phyloP scores from a whole-genome alignment of 257 asterid species.

The Gentiana straminea region DNA sequence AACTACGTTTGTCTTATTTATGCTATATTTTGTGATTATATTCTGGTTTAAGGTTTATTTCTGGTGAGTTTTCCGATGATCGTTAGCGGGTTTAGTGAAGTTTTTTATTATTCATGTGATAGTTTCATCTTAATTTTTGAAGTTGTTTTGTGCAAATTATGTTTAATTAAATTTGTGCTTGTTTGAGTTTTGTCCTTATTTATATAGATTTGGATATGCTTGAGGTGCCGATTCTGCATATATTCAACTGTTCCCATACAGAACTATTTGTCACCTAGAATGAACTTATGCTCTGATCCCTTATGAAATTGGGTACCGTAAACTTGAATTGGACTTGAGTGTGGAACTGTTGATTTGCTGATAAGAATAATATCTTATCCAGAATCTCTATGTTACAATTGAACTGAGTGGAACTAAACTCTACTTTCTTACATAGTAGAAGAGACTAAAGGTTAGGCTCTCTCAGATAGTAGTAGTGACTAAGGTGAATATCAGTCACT shows the following conservation, averaged over 20 bases:
- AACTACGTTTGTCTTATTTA: neutral
- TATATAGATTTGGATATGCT: slow-evolving; percentile 2
- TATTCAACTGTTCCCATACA: neutral
- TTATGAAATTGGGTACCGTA: neutral
- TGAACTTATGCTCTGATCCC: neutral
- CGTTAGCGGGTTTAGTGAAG: neutral
- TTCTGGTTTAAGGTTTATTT: neutral
- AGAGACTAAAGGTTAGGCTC: no score
- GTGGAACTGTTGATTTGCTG: no score
- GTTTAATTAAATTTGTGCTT: neutral
- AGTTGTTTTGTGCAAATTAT: neutral
- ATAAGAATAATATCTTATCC: no score
- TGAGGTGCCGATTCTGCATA: neutral
- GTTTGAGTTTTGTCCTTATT: neutral
- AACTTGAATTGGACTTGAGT: no score
- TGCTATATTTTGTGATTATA: neutral
- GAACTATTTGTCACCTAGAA: no score
- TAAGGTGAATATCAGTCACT: no score
- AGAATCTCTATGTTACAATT: no score
- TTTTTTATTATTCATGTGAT: neutral
- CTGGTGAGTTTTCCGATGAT: no score
- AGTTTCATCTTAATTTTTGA: neutral
- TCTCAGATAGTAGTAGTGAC: no score
- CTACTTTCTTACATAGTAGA: no score
- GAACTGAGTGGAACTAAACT: no score